Base-by-base conservation (phyloP, 225 moss, liverwort and hornwort species). In the Marchantia paleacea region DNA sequence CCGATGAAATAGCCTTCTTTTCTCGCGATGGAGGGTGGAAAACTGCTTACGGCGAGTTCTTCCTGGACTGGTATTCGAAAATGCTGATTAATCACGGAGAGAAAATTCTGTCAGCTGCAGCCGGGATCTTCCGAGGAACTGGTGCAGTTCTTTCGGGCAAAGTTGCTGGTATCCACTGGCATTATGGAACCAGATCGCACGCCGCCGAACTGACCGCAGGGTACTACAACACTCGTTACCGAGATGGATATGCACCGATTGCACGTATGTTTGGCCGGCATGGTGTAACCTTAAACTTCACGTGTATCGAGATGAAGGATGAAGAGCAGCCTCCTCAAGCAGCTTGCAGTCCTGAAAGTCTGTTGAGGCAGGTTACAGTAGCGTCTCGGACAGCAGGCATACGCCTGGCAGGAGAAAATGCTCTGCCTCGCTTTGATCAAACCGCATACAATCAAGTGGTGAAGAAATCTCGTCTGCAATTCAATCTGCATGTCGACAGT, bases 161-260 rank as follows among this genome's bases (percentile, higher is more conserved):
- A 81, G 91, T 91, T n/a, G 93, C 93, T 5, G 93, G 91, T 29
- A 91, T 91, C 28, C 91, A 93, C 75, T 93, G 93, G 93, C 91
- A 93, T 48, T 93, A 91, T 26, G 89, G 93, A 11, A 90, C 91
- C 10, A 85, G 91, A 80, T 90, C 91, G 73, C 93, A 93, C 80
- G 93, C 93, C 14, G 87, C 91, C 51, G 91, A 93, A 63, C 84
- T 93, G 49, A 91, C 93, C 30, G 93, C 93, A 12, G 93, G 93
- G 24, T 93, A 93, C 62, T 93, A 93, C 69, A 93, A 93, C 73
- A 93, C 93, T 24, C 85, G 91, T 18, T 69, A 81, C 29, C 85
- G 88, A 11, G 93, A 91, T 31, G 93, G 91, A 55, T 93, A 93
- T 60, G 71, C 86, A 8, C 86, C 89, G 9, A 88, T 93, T 18